These are phyloP conservation scores for Penicillium rolfsii DNA, from an alignment of 2,329 filamentous ascomycete genomes.

Conservation along the genomic window DNA sequence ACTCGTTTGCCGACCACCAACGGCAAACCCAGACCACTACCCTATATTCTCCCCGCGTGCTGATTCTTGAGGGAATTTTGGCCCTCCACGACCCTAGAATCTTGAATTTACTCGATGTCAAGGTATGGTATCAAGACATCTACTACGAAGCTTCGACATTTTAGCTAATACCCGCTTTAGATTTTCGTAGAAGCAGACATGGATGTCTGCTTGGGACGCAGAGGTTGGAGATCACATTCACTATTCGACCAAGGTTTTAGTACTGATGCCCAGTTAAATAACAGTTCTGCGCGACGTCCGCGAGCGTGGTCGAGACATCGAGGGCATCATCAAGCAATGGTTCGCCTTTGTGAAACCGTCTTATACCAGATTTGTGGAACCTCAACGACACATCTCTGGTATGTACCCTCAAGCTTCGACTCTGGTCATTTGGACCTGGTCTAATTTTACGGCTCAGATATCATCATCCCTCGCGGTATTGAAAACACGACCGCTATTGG, in stretches of 20 bases:
- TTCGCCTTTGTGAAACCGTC: conserved; percentile 96
- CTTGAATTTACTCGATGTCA: conserved; percentile 85
- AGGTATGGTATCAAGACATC: conserved; percentile 55
- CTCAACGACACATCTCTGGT: conserved; percentile 84
- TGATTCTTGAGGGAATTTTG: conserved; percentile 95
- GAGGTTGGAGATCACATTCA: conserved; percentile 61
- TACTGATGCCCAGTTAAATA: conserved; percentile 28
- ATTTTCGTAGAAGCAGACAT: conserved; percentile 97
- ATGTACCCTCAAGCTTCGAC: conserved; percentile 29
- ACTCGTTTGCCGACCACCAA: conserved; percentile 92
- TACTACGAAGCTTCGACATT: background rate
- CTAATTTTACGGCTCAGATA: conserved; percentile 57
- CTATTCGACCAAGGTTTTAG: background rate
- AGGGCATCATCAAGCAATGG: conserved; percentile 98
- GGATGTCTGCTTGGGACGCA: conserved; percentile 86
- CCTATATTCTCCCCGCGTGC: conserved; percentile 93
- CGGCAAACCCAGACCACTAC: conserved; percentile 77
- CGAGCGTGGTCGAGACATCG: conserved; percentile 86
- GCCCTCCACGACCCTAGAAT: conserved; percentile 88
- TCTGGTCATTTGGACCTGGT: background rate
- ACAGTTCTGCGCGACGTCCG: conserved; percentile 82
- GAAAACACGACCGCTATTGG: conserved; percentile 89
- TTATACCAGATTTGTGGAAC: conserved; percentile 90
- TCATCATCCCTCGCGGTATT: conserved; percentile 92
- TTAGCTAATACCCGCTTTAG: conserved; percentile 40